Percentiles rank a stretch among this genome's conserved stretches.
Evolutionary conservation across 2,329 filamentous ascomycete species (phyloP).

Genomic region (Cercospora citrullina): DNA sequence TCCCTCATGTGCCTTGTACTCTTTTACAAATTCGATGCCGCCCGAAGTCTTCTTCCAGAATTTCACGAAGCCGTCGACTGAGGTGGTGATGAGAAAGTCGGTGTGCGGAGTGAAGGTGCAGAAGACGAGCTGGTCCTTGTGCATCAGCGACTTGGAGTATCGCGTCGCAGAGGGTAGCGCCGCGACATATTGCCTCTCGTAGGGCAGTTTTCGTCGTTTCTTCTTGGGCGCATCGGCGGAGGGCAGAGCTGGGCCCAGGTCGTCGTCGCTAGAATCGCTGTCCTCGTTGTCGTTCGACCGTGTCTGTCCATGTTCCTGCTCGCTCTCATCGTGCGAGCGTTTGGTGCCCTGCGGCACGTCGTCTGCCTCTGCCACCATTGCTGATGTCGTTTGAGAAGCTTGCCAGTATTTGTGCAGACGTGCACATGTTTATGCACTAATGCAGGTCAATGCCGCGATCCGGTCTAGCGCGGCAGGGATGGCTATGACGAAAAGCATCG

Average conservation of each 20-base stretch:
- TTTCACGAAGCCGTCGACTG: slow-evolving; percentile 93
- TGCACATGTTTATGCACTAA: background rate
- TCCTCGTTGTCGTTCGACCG: slow-evolving; percentile 4
- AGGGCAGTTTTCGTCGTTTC: slow-evolving; percentile 84
- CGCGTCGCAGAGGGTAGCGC: slow-evolving; percentile 77
- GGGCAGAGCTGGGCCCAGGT: slow-evolving; percentile 89
- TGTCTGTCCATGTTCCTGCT: slow-evolving; percentile 11
- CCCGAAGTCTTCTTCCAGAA: slow-evolving; percentile 94
- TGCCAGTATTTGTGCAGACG: background rate
- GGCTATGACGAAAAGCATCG: background rate
- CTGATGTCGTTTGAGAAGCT: background rate
- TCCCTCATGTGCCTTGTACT: slow-evolving; percentile 86
- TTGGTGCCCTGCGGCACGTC: slow-evolving; percentile 33
- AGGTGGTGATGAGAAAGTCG: slow-evolving; percentile 93
- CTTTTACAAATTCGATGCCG: slow-evolving; percentile 96
- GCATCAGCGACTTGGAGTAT: slow-evolving; percentile 97
- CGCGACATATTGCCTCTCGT: slow-evolving; percentile 92
- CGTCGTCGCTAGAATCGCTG: slow-evolving; percentile 55
- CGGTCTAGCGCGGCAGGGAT: background rate
- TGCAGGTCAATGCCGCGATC: background rate
- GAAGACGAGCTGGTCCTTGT: slow-evolving; percentile 90
- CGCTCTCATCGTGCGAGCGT: slow-evolving; percentile 33
- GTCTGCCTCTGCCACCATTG: slow-evolving; percentile 23
- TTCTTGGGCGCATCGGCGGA: slow-evolving; percentile 73
- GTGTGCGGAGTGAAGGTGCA: slow-evolving; percentile 85